Evolutionary conservation across 768 basidiomycete genomes (phyloP).

Genomic region (Cystofilobasidium capitatum): DNA sequence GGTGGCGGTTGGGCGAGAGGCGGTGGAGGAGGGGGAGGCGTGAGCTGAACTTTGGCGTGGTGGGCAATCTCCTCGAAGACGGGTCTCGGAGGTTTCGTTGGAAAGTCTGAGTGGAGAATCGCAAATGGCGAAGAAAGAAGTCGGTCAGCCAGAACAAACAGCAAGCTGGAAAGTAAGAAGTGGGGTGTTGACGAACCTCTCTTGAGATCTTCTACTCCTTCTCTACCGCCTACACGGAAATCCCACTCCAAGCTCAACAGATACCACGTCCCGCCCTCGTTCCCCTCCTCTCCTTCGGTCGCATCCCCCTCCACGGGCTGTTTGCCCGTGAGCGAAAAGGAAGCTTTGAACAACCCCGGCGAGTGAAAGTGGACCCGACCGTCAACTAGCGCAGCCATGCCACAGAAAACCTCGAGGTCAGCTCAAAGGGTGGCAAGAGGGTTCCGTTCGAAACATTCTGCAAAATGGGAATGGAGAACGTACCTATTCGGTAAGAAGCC

Average conservation of each 20-base stretch:
- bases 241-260: conserved; percentile 49
- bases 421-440: neutral
- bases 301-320: conserved; percentile 4
- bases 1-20: neutral
- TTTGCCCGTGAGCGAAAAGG: conserved; percentile 61
- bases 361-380: conserved; percentile 72
- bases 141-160: neutral
- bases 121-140: neutral
- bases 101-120: conserved; percentile 24
- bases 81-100: conserved; percentile 26
- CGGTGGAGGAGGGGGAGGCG: neutral
- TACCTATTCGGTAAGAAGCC: conserved; percentile 14
- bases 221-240: conserved; percentile 50
- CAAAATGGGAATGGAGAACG: neutral
- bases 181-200: conserved; percentile 22
- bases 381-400: conserved; percentile 44
- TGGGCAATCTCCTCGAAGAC: conserved; percentile 24
- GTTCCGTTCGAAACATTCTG: neutral
- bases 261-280: conserved; percentile 58
- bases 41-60: conserved; percentile 6
- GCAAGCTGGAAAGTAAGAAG: neutral
- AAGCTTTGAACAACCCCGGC: conserved; percentile 61
- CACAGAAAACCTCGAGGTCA: neutral
- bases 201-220: conserved; percentile 10
- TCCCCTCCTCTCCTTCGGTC: conserved; percentile 28